Percentiles rank a stretch among this genome's conserved stretches.
These are phyloP conservation scores for Trichopus zeylanicus DNA, from an alignment of 116 monocot genomes.

Conservation along the genomic window DNA sequence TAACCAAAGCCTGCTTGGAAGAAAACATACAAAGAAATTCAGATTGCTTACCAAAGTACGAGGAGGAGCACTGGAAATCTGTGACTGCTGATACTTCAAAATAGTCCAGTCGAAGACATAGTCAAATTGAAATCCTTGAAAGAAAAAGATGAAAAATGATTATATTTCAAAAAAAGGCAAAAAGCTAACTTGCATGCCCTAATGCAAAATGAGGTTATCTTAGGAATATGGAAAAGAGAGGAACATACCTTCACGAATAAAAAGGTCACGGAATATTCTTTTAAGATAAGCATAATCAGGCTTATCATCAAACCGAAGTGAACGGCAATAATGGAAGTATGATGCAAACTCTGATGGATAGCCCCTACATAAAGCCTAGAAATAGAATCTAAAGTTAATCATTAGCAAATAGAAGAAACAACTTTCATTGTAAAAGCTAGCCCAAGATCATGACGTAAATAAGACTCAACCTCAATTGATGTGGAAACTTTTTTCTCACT, in stretches of 20 bases:
- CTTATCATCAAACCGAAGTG: slow-evolving; percentile 77
- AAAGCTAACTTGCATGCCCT: neutral
- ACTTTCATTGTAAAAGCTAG: neutral
- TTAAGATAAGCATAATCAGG: slow-evolving; percentile 93
- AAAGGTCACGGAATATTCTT: slow-evolving; percentile 84
- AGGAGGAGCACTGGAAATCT: slow-evolving; percentile 46
- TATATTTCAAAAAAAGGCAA: neutral
- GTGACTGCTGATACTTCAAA: slow-evolving; percentile 82
- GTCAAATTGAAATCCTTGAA: slow-evolving; percentile 83
- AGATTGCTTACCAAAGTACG: slow-evolving; percentile 41
- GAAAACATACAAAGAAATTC: too few species aligned
- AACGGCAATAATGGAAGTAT: slow-evolving; percentile 82
- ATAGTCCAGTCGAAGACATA: slow-evolving; percentile 94
- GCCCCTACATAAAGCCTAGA: slow-evolving; percentile 67
- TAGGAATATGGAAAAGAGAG: slow-evolving; percentile 1
- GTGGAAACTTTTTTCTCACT: slow-evolving; percentile 81
- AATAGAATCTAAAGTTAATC: neutral
- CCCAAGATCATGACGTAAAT: neutral
- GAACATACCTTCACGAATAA: slow-evolving; percentile 76
- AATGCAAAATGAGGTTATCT: neutral
- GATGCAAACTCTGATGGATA: slow-evolving; percentile 86
- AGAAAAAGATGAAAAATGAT: neutral
- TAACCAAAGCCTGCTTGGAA: too few species aligned
- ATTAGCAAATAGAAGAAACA: neutral
- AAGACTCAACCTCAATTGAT: slow-evolving; percentile 61